Conservation (phyloP, 1,284 basidiomycete genomes). For the Cerrena zonata region DNA sequence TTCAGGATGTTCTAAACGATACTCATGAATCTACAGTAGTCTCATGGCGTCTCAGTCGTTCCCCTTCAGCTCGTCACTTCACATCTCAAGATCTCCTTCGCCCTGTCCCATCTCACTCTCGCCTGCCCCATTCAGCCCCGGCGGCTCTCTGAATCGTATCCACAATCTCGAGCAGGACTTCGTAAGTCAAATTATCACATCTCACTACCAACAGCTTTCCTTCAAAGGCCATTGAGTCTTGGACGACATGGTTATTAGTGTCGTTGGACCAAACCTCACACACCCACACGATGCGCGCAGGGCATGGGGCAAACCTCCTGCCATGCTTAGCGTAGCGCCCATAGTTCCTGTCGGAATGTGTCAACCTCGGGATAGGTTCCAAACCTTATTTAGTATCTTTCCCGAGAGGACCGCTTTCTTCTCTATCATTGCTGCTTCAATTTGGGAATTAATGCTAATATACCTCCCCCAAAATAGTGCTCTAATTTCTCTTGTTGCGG, state of each 20-base stretch:
- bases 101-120: neutral
- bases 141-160: constrained; percentile 1
- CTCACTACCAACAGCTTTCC: neutral
- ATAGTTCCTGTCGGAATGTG: too few species aligned
- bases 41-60: neutral
- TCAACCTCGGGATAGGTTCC: too few species aligned
- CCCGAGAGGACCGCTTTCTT: neutral
- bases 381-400: too few species aligned
- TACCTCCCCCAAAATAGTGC: constrained; percentile 36
- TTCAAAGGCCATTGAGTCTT: too few species aligned
- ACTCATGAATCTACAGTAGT: neutral
- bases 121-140: neutral
- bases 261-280: too few species aligned
- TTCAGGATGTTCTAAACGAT: neutral
- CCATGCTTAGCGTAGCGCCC: too few species aligned
- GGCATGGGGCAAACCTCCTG: too few species aligned
- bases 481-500: constrained; percentile 66
- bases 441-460: too few species aligned
- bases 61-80: neutral
- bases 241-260: too few species aligned
- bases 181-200: too few species aligned
- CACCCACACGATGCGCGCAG: too few species aligned
- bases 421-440: neutral
- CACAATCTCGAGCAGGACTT: constrained; percentile 6
- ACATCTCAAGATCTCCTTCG: neutral